A percentile compares a stretch with the other conserved stretches of the same genome.
Conservation (phyloP, 257 asterid species). For the Ehretia macrophylla region DNA sequence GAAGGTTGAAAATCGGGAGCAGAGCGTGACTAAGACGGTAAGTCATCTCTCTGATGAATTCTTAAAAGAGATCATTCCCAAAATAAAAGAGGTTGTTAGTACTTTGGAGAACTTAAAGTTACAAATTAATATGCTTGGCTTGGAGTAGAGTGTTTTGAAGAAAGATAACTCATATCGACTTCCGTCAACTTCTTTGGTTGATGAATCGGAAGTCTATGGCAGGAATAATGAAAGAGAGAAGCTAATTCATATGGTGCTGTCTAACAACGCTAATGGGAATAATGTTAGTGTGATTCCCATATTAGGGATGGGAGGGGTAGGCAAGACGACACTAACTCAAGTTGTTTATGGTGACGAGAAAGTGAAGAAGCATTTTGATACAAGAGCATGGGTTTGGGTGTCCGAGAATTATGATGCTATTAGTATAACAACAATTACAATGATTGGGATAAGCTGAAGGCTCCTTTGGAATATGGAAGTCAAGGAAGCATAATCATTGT, state of each 20-base stretch:
- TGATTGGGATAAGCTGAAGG: constrained; percentile 33
- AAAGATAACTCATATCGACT: background rate
- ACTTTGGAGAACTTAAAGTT: background rate
- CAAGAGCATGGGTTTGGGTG: background rate
- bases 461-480: constrained; percentile 37
- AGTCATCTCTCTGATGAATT: background rate
- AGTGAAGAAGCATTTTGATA: background rate
- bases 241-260: constrained; percentile 1
- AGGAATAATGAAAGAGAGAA: constrained; percentile 9
- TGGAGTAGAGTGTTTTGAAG: background rate
- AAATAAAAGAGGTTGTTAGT: constrained; percentile 5
- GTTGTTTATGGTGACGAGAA: background rate
- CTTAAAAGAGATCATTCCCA: background rate
- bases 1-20: constrained; percentile 6
- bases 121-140: background rate
- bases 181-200: constrained; percentile 18
- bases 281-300: constrained; percentile 2
- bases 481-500: constrained; percentile 51
- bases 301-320: constrained; percentile 14
- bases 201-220: constrained; percentile 2
- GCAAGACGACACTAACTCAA: background rate
- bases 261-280: background rate
- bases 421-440: constrained; percentile 11
- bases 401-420: background rate
- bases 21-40: background rate